Percentiles rank a stretch among this genome's conserved stretches.
Evolutionary conservation across 2,329 filamentous ascomycete species (phyloP).

Genomic region (Didymosphaeria variabile): DNA sequence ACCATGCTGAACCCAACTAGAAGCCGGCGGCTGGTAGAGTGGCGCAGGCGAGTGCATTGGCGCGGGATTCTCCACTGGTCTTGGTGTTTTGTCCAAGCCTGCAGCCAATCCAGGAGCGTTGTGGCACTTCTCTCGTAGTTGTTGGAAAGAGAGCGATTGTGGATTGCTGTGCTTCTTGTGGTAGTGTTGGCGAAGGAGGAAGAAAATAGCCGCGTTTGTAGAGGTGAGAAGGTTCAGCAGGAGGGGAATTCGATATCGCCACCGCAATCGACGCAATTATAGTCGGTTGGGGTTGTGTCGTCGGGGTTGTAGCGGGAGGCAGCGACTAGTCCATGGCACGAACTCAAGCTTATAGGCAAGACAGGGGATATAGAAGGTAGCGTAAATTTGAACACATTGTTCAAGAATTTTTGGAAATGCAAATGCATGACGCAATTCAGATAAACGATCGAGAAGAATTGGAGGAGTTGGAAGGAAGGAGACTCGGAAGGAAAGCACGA

Average conservation of each 20-base stretch:
- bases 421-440: background rate
- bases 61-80: conserved; percentile 26
- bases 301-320: background rate
- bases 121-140: conserved; percentile 7
- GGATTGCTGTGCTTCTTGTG: conserved; percentile 24
- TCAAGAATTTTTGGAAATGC: background rate
- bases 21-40: conserved; percentile 18
- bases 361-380: background rate
- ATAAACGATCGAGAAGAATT: background rate
- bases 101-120: background rate
- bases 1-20: conserved; percentile 14
- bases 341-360: background rate
- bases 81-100: conserved; percentile 21
- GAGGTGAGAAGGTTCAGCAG: background rate
- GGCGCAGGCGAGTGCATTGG: too few species aligned
- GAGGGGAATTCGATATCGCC: background rate
- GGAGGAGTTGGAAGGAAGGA: background rate
- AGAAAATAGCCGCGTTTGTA: conserved; percentile 19
- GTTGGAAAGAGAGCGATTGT: conserved; percentile 25
- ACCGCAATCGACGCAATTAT: background rate
- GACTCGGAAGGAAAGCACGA: background rate
- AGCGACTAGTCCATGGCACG: background rate
- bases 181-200: conserved; percentile 25
- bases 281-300: background rate
- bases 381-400: background rate